Evolutionary conservation across 306 rosid genomes (phyloP), one percentile per base, ranked within the genome.

Genomic region (Pterocarpus santalinus): DNA sequence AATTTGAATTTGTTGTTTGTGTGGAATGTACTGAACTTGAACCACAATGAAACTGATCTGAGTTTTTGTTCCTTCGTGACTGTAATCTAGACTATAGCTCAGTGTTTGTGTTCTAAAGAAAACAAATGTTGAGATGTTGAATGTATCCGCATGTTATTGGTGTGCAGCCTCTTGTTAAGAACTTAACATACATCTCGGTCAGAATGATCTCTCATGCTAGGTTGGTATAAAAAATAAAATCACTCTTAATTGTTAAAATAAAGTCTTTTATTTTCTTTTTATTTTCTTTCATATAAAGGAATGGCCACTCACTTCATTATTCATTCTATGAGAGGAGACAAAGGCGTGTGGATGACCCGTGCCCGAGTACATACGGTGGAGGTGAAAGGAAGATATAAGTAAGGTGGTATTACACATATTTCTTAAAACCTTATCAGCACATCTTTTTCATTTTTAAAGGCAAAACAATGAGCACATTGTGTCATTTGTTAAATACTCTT

Each of bases 1-100:
- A 72, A 72, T 72, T 72, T 72, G 41, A 72, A 13, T 36, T 77
- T 13, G 39, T 46, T 43, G 39, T 46, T 57, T 77, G n/a, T 16
- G 36, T 53, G 74, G 51, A 44, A 22, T 66, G 72, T 6, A 76
- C 10, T 34, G 72, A 17, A n/a, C 47, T 41, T 16, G 15, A 65
- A 65, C 32, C 13, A 17, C 11, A 52, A 13, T 49, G 32, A 51
- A 64, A 51, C 64, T 49, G 36, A 76, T 46, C 72, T 76, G 4
- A 47, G 47, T 55, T 55, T 47, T 38, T 39, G 34, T 65, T 39
- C 52, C 8, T 65, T 39, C 5, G 49, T 41, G 30, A 38, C 15
- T 65, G 22, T 36, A 36, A 36, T 65, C 11, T 39, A 13, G 17
- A 0, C 68, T 63, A 34, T 8, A 36, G 32, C 17, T 17, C 10